Percentiles rank a stretch among this genome's conserved stretches.
phyloP scores from a whole-genome alignment of 805 yeast genomes.

The Phaffomyces antillensis region DNA sequence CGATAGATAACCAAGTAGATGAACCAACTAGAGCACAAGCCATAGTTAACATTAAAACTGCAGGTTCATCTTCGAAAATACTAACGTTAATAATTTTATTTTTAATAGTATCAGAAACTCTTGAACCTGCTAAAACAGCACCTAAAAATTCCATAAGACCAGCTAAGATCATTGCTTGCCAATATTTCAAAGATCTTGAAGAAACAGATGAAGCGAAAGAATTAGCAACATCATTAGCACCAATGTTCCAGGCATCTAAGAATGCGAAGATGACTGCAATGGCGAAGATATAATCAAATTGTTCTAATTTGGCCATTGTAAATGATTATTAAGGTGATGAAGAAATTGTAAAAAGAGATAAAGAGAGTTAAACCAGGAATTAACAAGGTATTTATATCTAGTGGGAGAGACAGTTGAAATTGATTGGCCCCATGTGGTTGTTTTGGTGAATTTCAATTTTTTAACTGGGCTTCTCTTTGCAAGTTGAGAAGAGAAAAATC shows the following conservation, averaged over 20 bases:
- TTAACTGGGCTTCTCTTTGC: too few relatives aligned
- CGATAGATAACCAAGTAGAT: constrained; percentile 60
- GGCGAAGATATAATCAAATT: constrained; percentile 67
- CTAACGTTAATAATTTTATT: constrained; percentile 50
- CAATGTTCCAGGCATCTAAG: constrained; percentile 73
- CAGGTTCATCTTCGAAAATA: constrained; percentile 47
- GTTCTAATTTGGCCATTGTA: constrained; percentile 12
- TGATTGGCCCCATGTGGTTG: too few relatives aligned
- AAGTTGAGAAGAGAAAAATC: too few relatives aligned
- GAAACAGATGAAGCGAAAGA: constrained; percentile 74
- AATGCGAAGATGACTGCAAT: constrained; percentile 64
- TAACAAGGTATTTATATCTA: not conserved
- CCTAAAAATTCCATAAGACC: constrained; percentile 69
- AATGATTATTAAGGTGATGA: not conserved
- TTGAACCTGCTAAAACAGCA: constrained; percentile 65
- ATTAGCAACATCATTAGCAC: constrained; percentile 79
- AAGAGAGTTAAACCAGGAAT: not conserved
- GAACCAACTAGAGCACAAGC: constrained; percentile 70
- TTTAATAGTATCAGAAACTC: constrained; percentile 69
- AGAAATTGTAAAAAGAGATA: not conserved
- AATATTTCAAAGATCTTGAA: constrained; percentile 57
- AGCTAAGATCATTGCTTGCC: constrained; percentile 73
- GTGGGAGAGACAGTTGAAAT: too few relatives aligned
- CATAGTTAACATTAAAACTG: constrained; percentile 71
- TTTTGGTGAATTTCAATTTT: not conserved